Conservation (phyloP, 176 grass and related monocot genomes). For the Lolium rigidum region DNA sequence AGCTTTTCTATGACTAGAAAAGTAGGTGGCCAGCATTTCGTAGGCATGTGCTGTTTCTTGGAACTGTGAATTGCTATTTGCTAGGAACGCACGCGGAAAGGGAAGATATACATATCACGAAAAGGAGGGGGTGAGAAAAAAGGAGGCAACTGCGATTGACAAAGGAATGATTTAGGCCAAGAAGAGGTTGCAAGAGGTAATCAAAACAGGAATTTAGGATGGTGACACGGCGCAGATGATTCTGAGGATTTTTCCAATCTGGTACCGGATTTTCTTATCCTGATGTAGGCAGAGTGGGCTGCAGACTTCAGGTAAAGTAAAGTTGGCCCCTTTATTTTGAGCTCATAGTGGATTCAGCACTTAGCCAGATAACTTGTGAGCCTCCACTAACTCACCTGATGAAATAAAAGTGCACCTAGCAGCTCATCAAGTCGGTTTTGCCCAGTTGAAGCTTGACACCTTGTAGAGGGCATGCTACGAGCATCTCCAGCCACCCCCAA, state of each 20-base stretch:
- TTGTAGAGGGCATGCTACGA: not conserved
- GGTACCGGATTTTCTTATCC: slow-evolving; percentile 18
- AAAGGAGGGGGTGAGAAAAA: not conserved
- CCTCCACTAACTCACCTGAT: slow-evolving; percentile 38
- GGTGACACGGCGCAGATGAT: slow-evolving; percentile 40
- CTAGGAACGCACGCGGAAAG: not conserved
- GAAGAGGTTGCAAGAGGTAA: not conserved
- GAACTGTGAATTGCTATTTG: not conserved
- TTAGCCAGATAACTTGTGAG: slow-evolving; percentile 36
- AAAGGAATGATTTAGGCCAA: slow-evolving; percentile 1
- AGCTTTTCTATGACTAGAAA: slow-evolving; percentile 38
- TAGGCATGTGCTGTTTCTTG: slow-evolving; percentile 12
- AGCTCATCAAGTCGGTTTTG: not conserved
- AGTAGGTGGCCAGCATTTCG: slow-evolving; percentile 31
- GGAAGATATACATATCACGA: slow-evolving; percentile 22
- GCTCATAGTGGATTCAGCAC: slow-evolving; percentile 44
- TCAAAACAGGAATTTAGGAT: not conserved
- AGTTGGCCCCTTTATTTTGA: slow-evolving; percentile 9
- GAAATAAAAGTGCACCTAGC: slow-evolving; percentile 32
- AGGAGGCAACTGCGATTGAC: not conserved
- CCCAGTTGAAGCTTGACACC: slow-evolving; percentile 26
- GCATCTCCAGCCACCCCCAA: too few relatives aligned
- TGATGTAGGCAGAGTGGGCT: slow-evolving; percentile 6
- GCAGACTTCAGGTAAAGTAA: slow-evolving; percentile 34
- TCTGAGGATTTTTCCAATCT: slow-evolving; percentile 12